These are phyloP conservation scores for Talaromyces sp. DNA, from an alignment of 2,329 filamentous ascomycete species.

Conservation along the genomic window DNA sequence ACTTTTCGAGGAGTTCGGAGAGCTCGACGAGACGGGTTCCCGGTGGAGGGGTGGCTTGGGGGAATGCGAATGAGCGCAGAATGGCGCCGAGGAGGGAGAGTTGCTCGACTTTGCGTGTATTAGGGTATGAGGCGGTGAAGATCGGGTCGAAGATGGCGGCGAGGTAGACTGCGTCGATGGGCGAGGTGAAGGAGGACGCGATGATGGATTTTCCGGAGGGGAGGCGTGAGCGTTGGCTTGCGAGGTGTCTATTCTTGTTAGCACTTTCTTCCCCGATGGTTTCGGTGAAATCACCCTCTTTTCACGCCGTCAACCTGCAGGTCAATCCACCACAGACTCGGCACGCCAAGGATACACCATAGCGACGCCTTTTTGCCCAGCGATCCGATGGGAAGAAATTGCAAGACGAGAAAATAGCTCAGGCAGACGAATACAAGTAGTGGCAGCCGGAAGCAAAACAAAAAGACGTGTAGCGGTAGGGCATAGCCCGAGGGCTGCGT, in stretches of 20 bases:
- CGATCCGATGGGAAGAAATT: conserved; percentile 69
- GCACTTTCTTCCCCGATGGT: not conserved
- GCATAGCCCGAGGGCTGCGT: conserved; percentile 59
- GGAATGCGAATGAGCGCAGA: conserved; percentile 61
- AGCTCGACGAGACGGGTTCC: conserved; percentile 54
- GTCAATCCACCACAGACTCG: conserved; percentile 97
- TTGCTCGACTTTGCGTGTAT: conserved; percentile 64
- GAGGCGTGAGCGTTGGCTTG: conserved; percentile 67
- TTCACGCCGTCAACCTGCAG: conserved; percentile 96
- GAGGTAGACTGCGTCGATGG: conserved; percentile 87
- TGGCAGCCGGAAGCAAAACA: conserved; percentile 77
- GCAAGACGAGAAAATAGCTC: conserved; percentile 73
- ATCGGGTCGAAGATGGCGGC: conserved; percentile 94
- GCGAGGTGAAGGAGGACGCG: conserved; percentile 84
- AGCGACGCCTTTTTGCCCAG: conserved; percentile 73
- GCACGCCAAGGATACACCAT: conserved; percentile 81
- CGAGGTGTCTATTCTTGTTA: conserved; percentile 51
- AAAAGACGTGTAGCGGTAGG: conserved; percentile 58
- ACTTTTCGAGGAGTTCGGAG: conserved; percentile 55
- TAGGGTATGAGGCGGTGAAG: conserved; percentile 80
- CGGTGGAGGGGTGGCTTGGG: conserved; percentile 44
- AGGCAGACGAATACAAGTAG: conserved; percentile 63
- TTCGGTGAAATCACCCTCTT: conserved; percentile 58
- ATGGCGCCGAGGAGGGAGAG: conserved; percentile 74
- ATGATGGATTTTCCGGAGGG: conserved; percentile 77